Percentiles rank a stretch among this genome's conserved stretches.
These are phyloP conservation scores for Phytopythium aichiense DNA, from an alignment of 352 stramenopile genomes.

Conservation along the genomic window DNA sequence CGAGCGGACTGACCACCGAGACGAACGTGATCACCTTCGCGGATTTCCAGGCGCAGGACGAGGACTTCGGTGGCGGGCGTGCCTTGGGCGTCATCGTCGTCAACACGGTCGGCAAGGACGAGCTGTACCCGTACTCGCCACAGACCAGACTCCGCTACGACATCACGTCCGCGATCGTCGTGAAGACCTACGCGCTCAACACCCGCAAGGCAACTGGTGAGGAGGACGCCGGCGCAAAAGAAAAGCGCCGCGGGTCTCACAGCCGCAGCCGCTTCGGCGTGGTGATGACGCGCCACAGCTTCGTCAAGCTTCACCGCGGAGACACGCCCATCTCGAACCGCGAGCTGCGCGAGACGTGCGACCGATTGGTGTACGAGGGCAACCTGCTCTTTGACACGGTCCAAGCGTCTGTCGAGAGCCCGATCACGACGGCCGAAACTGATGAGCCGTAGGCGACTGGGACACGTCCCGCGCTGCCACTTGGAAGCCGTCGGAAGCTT, in stretches of 20 bases:
- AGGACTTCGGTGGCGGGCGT: conserved; percentile 17
- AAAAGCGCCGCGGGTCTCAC: conserved; percentile 12
- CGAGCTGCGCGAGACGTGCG: conserved; percentile 23
- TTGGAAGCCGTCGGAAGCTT: conserved; percentile 1
- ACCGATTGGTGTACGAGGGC: conserved; percentile 15
- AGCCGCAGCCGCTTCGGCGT: conserved; percentile 9
- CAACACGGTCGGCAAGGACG: conserved; percentile 31
- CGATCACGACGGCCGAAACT: neutral
- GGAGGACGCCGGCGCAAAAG: conserved; percentile 10
- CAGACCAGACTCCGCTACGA: conserved; percentile 25
- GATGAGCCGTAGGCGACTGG: neutral
- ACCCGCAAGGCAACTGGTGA: neutral
- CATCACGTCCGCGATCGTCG: conserved; percentile 23
- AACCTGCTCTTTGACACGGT: conserved; percentile 26
- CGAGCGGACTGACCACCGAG: conserved; percentile 19
- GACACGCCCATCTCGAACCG: conserved; percentile 13
- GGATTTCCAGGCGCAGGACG: conserved; percentile 21
- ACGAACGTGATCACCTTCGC: conserved; percentile 22
- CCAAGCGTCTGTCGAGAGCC: conserved; percentile 12
- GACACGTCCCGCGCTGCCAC: neutral
- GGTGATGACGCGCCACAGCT: conserved; percentile 33
- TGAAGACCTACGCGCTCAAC: conserved; percentile 17
- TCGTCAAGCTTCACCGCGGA: conserved; percentile 27
- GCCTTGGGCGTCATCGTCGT: conserved; percentile 21
- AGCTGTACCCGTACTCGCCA: conserved; percentile 22